Percentiles rank a stretch among this genome's conserved stretches.
Evolutionary conservation across 805 yeast species (phyloP).

Genomic region (Lachancea mirantina): DNA sequence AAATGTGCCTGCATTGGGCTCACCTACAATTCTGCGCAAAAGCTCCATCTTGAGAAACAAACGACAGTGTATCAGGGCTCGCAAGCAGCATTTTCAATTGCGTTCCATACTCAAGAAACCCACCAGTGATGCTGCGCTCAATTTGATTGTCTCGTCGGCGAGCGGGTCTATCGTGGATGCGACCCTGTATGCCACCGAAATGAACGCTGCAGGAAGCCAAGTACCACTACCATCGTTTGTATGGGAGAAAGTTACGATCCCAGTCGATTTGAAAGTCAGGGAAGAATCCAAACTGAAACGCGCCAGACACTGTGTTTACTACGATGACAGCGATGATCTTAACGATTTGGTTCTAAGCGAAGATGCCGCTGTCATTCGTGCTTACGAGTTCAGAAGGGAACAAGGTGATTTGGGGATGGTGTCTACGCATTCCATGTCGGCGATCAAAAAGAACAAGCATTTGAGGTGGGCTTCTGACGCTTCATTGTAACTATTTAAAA

Average conservation of each 20-base stretch:
- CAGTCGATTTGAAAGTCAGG: conserved; percentile 24
- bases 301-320: conserved; percentile 17
- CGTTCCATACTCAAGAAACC: conserved; percentile 19
- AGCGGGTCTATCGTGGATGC: conserved; percentile 27
- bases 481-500: conserved; percentile 3
- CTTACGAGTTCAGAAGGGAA: conserved; percentile 18
- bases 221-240: conserved; percentile 20
- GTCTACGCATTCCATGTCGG: background rate
- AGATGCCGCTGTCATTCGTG: conserved; percentile 29
- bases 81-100: too few relatives aligned
- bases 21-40: too few relatives aligned
- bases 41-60: too few relatives aligned
- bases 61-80: too few relatives aligned
- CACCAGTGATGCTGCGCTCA: conserved; percentile 12
- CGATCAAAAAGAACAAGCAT: conserved; percentile 4
- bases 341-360: conserved; percentile 2
- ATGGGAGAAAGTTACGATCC: conserved; percentile 27
- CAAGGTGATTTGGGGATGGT: too few relatives aligned
- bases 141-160: conserved; percentile 25
- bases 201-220: conserved; percentile 18
- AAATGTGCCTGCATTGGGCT: too few relatives aligned
- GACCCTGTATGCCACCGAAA: conserved; percentile 30
- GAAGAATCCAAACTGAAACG: conserved; percentile 17
- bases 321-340: conserved; percentile 10
- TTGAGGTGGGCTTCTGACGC: conserved; percentile 5